Evolutionary conservation across 2,329 filamentous ascomycete species (phyloP), one percentile per base, ranked within the genome.

Genomic region (Raffaelea arxii): DNA sequence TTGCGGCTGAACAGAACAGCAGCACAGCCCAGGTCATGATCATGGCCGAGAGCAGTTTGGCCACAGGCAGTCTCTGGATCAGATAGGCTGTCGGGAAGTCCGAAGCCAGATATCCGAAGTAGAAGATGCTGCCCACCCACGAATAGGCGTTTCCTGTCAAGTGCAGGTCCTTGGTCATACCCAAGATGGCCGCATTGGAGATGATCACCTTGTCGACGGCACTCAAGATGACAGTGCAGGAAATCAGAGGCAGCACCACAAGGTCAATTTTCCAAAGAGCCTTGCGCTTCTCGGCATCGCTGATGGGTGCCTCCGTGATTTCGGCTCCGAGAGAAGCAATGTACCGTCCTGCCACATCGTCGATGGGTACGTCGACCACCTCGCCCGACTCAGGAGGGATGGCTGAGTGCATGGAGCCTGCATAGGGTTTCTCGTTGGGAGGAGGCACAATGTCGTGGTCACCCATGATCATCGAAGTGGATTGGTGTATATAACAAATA

Each of bases 21-120:
- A 74, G 68, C 9, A 79, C 60, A 1, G 77, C 78, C 78, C 78
- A 82, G 46, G 74, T 63, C 5, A 71, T 59, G 36, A 82, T 72
- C 50, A 81, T 82, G 43, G 66, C 54, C 9, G 71, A 78, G 2
- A 84, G 67, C 59, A 76, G 80, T 56, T 81, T 83, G 9, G 71
- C 75, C 1, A 75, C 71, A 6, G 80, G 78, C 37, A 51, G 37
- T n/a, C 35, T 41, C 42, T 51, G 49, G 6, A 51, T 41, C 6
- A 49, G 21, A 30, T 44, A 44, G 12, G 25, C 45, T 18, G 43
- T 37, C 11, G 47, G 44, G 11, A 27, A 42, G 32, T 50, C 45
- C 36, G 58, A 58, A 11, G 53, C 58, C 4, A 61, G 54, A 40
- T 60, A 62, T 3, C 56, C 59, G 21, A 61, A 56, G 47, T 61